A percentile compares a stretch with the other conserved stretches of the same genome.
These are phyloP conservation scores for Magnusiomyces tetraspermus DNA, from an alignment of 1,139 yeast genomes.

Conservation along the genomic window DNA sequence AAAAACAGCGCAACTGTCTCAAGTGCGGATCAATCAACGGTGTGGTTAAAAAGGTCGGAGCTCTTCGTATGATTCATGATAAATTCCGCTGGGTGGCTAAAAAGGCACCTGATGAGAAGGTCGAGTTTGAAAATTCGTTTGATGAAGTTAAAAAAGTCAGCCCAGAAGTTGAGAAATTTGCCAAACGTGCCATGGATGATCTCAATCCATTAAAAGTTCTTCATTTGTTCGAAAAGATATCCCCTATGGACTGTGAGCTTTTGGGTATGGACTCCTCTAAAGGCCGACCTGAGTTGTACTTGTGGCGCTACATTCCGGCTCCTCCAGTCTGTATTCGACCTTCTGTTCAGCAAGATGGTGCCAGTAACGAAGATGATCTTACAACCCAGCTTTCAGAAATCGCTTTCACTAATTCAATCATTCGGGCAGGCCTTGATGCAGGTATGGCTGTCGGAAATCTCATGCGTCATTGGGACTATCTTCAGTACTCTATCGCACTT, in stretches of 20 bases:
- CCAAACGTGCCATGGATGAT: conserved; percentile 85
- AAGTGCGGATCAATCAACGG: conserved; percentile 87
- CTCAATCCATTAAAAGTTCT: conserved; percentile 86
- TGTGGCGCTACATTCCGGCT: conserved; percentile 96
- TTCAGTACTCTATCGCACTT: conserved; percentile 93
- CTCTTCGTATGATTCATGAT: conserved; percentile 90
- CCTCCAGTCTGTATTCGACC: conserved; percentile 99
- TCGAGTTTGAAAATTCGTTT: conserved; percentile 57
- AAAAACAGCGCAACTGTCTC: conserved; percentile 85
- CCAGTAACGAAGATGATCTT: conserved; percentile 92
- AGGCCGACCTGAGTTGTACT: conserved; percentile 93
- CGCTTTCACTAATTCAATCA: conserved; percentile 89
- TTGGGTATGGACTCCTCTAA: conserved; percentile 80
- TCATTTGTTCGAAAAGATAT: conserved; percentile 74
- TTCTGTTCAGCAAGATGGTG: conserved; percentile 90
- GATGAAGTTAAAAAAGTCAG: conserved; percentile 69
- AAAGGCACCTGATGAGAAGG: conserved; percentile 76
- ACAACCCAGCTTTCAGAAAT: conserved; percentile 94
- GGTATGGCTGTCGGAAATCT: conserved; percentile 86
- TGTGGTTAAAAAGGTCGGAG: conserved; percentile 95
- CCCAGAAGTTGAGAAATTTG: conserved; percentile 84
- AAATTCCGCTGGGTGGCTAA: conserved; percentile 94
- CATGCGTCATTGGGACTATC: conserved; percentile 98
- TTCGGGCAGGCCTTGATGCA: conserved; percentile 88
- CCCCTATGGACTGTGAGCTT: conserved; percentile 82